A percentile compares a stretch with the other conserved stretches of the same genome.
phyloP scores from a whole-genome alignment of 805 yeast species.

The Candida chilensis region DNA sequence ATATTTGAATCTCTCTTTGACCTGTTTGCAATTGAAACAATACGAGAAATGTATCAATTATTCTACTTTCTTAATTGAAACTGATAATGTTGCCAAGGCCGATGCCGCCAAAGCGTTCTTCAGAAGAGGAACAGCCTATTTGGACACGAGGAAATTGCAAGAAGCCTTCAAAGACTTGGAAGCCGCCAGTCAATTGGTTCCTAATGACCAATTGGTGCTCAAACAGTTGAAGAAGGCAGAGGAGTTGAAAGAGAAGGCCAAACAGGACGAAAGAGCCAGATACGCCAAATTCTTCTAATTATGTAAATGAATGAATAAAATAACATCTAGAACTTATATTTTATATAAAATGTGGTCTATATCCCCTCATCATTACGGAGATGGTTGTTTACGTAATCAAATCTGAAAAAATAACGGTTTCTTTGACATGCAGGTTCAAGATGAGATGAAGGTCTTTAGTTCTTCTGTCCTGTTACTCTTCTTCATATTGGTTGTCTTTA shows the following conservation, averaged over 20 bases:
- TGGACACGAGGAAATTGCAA: conserved; percentile 33
- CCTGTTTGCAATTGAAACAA: conserved; percentile 38
- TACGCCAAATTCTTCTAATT: conserved; percentile 67
- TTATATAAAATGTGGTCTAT: too few species aligned
- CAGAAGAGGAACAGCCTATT: conserved; percentile 42
- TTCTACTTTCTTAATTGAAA: conserved; percentile 46
- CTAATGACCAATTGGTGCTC: conserved; percentile 39
- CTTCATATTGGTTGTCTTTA: too few species aligned
- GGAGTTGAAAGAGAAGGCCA: conserved; percentile 26
- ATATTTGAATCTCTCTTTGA: conserved; percentile 52
- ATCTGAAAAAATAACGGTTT: too few species aligned
- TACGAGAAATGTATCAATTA: conserved; percentile 43
- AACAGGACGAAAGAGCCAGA: conserved; percentile 41
- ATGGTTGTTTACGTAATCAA: too few species aligned
- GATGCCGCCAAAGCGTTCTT: conserved; percentile 53
- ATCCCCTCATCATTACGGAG: too few species aligned
- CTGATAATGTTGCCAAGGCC: conserved; percentile 19
- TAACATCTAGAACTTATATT: too few species aligned
- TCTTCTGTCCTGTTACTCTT: too few species aligned
- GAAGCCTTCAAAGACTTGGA: conserved; percentile 39
- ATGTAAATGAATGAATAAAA: too few species aligned
- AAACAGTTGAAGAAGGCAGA: conserved; percentile 34
- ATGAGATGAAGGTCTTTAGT: too few species aligned
- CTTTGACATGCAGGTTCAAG: too few species aligned
- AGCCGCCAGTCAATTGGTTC: conserved; percentile 31